Evolutionary conservation across 768 basidiomycete genomes (phyloP).

Genomic region (Panaeolus cyanescens): DNA sequence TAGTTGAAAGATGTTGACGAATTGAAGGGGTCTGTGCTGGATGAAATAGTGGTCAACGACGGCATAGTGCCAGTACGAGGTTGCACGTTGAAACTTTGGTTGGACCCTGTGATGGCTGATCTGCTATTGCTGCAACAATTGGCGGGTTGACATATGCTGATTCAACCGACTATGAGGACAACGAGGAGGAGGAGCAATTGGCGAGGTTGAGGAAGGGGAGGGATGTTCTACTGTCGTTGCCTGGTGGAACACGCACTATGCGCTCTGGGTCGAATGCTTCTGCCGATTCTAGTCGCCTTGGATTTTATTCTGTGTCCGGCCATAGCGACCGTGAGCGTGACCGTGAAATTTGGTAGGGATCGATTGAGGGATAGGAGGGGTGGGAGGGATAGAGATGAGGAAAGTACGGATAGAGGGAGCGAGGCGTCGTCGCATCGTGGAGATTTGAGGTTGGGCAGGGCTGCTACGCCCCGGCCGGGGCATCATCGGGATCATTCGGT

Average conservation of each 20-base stretch:
- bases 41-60: too few relatives aligned
- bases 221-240: constrained; percentile 10
- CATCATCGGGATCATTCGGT: constrained; percentile 21
- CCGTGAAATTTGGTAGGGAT: neutral
- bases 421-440: constrained; percentile 2
- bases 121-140: too few relatives aligned
- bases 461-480: neutral
- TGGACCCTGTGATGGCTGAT: too few relatives aligned
- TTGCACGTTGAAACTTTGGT: too few relatives aligned
- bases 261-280: constrained; percentile 10
- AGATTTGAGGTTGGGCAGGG: neutral
- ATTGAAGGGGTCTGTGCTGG: too few relatives aligned
- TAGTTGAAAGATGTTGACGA: too few relatives aligned
- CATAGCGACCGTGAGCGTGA: neutral
- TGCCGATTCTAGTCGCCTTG: neutral
- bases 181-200: constrained; percentile 19
- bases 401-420: constrained; percentile 2
- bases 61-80: too few relatives aligned
- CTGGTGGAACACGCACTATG: constrained; percentile 6
- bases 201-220: constrained; percentile 19
- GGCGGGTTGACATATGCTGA: constrained; percentile 55
- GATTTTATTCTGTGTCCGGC: constrained; percentile 5
- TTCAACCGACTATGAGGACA: constrained; percentile 43
- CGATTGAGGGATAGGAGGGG: neutral
- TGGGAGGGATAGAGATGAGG: neutral